Conservation (phyloP, 768 basidiomycete species). For the Russula sp. region DNA sequence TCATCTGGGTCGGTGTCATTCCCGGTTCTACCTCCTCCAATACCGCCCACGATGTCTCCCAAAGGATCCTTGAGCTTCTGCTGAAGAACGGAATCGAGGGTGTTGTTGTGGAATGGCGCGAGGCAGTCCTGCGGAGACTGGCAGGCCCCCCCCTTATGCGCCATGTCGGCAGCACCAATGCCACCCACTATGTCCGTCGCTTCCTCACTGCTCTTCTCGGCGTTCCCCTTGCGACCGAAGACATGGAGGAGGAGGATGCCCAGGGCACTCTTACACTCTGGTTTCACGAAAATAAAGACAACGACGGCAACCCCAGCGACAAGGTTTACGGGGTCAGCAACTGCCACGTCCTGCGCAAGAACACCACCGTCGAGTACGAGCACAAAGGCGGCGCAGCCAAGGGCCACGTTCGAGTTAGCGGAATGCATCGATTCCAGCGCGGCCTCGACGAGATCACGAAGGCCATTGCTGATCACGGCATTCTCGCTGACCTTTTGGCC, state of each 20-base stretch:
- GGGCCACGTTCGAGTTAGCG: not conserved
- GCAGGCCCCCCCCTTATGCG: not conserved
- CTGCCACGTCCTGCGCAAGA: not conserved
- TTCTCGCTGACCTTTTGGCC: not conserved
- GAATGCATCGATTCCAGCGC: not conserved
- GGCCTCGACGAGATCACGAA: not conserved
- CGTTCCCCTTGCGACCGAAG: not conserved
- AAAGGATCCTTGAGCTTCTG: constrained; percentile 9
- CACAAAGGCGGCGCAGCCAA: not conserved
- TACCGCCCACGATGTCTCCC: constrained; percentile 12
- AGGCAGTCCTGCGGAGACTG: constrained; percentile 6
- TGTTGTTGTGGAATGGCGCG: constrained; percentile 16
- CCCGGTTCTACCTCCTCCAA: constrained; percentile 13
- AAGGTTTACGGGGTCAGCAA: not conserved
- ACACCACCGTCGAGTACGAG: not conserved
- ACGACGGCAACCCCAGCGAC: not conserved
- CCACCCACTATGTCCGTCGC: not conserved
- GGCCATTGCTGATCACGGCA: not conserved
- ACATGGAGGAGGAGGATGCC: not conserved
- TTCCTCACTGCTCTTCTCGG: not conserved
- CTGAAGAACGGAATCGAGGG: constrained; percentile 1
- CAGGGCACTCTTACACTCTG: not conserved
- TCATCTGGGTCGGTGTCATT: constrained; percentile 7
- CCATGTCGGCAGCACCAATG: not conserved
- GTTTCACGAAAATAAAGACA: not conserved